A percentile compares a stretch with the other conserved stretches of the same genome.
Evolutionary conservation across 371 early-diverging fungal species (phyloP).

Genomic region (Apophysomyces variabilis): DNA sequence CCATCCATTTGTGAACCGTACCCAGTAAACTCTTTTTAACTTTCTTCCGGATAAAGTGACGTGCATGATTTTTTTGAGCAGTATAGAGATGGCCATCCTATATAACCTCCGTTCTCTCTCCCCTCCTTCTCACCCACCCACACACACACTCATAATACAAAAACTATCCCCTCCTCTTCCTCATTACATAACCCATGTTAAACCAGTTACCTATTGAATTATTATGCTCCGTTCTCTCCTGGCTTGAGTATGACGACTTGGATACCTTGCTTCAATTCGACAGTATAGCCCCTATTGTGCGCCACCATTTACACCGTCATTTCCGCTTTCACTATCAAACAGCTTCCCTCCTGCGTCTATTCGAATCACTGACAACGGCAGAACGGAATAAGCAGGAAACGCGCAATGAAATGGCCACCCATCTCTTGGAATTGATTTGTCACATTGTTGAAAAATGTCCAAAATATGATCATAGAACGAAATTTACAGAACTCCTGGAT

Average conservation of each 20-base stretch:
- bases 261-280: constrained; percentile 20
- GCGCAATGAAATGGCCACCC: constrained; percentile 24
- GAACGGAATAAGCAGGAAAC: constrained; percentile 28
- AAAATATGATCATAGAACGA: constrained; percentile 35
- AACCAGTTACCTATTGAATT: constrained; percentile 43
- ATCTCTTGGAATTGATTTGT: constrained; percentile 37
- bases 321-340: constrained; percentile 39
- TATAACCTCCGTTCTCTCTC: too few relatives aligned
- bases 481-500: constrained; percentile 42
- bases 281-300: constrained; percentile 15
- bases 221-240: constrained; percentile 29
- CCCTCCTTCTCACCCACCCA: too few relatives aligned
- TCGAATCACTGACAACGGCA: constrained; percentile 33
- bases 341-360: constrained; percentile 25
- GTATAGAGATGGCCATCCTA: too few relatives aligned
- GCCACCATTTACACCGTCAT: constrained; percentile 32
- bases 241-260: constrained; percentile 38
- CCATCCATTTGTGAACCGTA: too few relatives aligned
- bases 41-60: too few relatives aligned
- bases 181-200: constrained; percentile 24
- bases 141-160: too few relatives aligned
- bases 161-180: too few relatives aligned
- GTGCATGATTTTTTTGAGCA: too few relatives aligned
- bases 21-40: too few relatives aligned
- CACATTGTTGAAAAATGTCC: constrained; percentile 30